Evolutionary conservation across 768 basidiomycete genomes (phyloP).

Genomic region (Calocybe gangraenosa): DNA sequence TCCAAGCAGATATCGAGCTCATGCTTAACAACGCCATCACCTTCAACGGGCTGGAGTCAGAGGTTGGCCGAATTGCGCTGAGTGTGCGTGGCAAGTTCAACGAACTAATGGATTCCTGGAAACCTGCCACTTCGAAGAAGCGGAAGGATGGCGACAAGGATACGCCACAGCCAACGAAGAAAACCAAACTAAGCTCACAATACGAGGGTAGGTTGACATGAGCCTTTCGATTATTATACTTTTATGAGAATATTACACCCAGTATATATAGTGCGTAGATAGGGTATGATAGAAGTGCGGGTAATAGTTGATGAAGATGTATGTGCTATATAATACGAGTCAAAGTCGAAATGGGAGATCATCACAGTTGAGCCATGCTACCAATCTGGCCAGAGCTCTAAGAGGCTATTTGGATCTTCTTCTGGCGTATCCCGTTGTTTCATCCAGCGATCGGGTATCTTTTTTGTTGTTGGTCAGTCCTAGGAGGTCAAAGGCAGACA

Average conservation of each 20-base stretch:
- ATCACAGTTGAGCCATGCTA: slow-evolving; percentile 16
- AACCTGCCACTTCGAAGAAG: slow-evolving; percentile 55
- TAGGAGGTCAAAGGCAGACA: slow-evolving; percentile 3
- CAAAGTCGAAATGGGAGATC: background rate
- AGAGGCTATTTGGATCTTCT: slow-evolving; percentile 57
- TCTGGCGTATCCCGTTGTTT: slow-evolving; percentile 77
- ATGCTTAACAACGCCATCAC: slow-evolving; percentile 87
- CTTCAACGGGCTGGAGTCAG: slow-evolving; percentile 83
- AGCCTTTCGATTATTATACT: slow-evolving; percentile 9
- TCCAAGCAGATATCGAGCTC: slow-evolving; percentile 81
- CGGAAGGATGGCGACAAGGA: slow-evolving; percentile 70
- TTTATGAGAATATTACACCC: slow-evolving; percentile 14
- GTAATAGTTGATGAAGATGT: slow-evolving; percentile 12
- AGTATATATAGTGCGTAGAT: slow-evolving; percentile 21
- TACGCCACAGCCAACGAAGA: slow-evolving; percentile 64
- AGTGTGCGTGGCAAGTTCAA: slow-evolving; percentile 46
- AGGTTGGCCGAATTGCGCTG: slow-evolving; percentile 66
- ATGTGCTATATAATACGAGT: background rate
- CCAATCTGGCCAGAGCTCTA: slow-evolving; percentile 66
- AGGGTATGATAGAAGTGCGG: slow-evolving; percentile 22
- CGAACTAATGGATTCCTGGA: slow-evolving; percentile 48
- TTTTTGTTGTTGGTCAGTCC: background rate
- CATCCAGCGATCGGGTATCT: slow-evolving; percentile 93
- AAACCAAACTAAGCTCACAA: slow-evolving; percentile 53
- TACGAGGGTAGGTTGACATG: no score